A percentile compares a stretch with the other conserved stretches of the same genome.
Evolutionary conservation across 2,329 filamentous ascomycete species (phyloP).

Genomic region (Didymellaceae sp.): DNA sequence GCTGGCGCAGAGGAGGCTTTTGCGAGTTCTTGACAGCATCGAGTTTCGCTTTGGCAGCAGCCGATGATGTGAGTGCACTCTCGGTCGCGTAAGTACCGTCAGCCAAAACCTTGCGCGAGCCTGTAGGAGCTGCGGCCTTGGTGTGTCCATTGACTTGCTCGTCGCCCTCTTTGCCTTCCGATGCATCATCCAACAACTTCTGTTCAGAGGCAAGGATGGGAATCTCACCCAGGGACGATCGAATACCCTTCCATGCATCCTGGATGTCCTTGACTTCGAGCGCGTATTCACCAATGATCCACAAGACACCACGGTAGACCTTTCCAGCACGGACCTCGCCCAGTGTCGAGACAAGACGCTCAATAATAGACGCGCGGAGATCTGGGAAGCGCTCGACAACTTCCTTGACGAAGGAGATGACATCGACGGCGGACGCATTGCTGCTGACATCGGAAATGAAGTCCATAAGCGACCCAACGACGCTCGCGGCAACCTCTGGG

Average conservation of each 20-base stretch:
- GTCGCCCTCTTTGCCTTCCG: conserved; percentile 63
- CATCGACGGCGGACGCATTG: conserved; percentile 93
- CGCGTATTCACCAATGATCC: conserved; percentile 98
- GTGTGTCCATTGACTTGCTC: conserved; percentile 82
- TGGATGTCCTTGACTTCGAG: conserved; percentile 91
- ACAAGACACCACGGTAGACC: conserved; percentile 94
- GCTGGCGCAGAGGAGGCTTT: conserved; percentile 91
- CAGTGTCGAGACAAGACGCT: conserved; percentile 86
- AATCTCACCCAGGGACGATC: conserved; percentile 92
- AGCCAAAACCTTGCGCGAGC: conserved; percentile 88
- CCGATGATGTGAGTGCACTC: conserved; percentile 91
- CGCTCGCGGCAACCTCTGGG: conserved; percentile 95
- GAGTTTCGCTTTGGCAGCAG: conserved; percentile 84
- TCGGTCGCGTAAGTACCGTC: conserved; percentile 98
- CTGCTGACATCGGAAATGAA: conserved; percentile 99
- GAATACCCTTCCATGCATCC: conserved; percentile 95
- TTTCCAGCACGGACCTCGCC: conserved; percentile 95
- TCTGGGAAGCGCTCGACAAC: conserved; percentile 98
- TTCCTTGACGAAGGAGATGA: conserved; percentile 98
- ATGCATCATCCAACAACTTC: conserved; percentile 81
- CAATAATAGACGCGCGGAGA: conserved; percentile 84
- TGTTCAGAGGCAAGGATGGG: conserved; percentile 96
- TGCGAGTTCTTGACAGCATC: conserved; percentile 97
- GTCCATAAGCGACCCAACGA: conserved; percentile 97
- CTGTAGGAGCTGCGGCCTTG: conserved; percentile 74